These are phyloP conservation scores for Chaetomium sp. DNA, from an alignment of 2,329 filamentous ascomycete genomes.

Conservation along the genomic window DNA sequence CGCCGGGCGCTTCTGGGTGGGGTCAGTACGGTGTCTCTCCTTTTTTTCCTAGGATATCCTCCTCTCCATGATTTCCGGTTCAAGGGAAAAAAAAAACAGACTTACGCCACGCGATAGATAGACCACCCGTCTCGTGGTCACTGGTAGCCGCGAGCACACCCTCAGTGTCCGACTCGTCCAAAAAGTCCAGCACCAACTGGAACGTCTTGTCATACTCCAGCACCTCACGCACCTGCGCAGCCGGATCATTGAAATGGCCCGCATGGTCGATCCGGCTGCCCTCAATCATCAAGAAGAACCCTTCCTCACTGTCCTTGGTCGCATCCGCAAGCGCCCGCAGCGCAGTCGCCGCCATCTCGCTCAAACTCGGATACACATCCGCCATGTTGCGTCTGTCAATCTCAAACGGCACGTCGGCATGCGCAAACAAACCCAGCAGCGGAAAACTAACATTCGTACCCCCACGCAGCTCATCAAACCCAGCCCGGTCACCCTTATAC, in stretches of 20 bases:
- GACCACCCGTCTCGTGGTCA: conserved; percentile 92
- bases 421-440: conserved; percentile 77
- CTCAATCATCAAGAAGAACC: conserved; percentile 99
- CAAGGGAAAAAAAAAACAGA: conserved; percentile 6
- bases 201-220: conserved; percentile 92
- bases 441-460: conserved; percentile 69
- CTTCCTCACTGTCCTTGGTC: conserved; percentile 76
- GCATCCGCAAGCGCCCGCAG: conserved; percentile 73
- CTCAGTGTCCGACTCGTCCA: conserved; percentile 65
- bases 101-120: conserved; percentile 72
- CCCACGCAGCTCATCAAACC: conserved; percentile 66
- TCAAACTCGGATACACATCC: conserved; percentile 77
- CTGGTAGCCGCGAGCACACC: conserved; percentile 83
- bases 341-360: conserved; percentile 84
- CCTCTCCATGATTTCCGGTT: too few species aligned
- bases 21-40: conserved; percentile 24
- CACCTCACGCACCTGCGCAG: conserved; percentile 82
- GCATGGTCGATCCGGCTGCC: conserved; percentile 95
- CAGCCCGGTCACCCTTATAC: conserved; percentile 65
- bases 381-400: conserved; percentile 77
- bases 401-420: conserved; percentile 82
- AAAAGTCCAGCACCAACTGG: conserved; percentile 73
- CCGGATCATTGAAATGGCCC: conserved; percentile 77
- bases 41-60: too few species aligned
- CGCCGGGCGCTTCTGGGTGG: conserved; percentile 41